Conservation (phyloP, 1,284 basidiomycete genomes). For the Tilletia horrida region DNA sequence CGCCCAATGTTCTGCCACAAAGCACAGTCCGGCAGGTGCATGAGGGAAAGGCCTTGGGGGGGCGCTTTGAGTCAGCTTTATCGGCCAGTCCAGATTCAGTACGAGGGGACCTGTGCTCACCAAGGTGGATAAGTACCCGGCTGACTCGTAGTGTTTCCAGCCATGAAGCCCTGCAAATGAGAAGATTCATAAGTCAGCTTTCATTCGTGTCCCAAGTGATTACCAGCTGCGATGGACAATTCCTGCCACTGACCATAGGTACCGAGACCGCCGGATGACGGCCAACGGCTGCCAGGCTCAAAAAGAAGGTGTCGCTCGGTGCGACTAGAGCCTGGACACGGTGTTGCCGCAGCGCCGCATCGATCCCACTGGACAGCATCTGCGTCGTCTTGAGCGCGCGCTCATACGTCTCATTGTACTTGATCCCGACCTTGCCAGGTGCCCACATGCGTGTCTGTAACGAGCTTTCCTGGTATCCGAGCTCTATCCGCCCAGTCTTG, state of each 20-base stretch:
- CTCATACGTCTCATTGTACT: conserved; percentile 12
- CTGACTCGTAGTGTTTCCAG: conserved; percentile 12
- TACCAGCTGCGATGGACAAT: not conserved
- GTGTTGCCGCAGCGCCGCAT: conserved; percentile 10
- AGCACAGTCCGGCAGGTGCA: conserved; percentile 64
- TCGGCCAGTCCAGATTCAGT: too few species aligned
- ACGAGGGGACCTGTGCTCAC: conserved; percentile 19
- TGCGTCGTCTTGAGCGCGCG: not conserved
- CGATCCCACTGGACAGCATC: conserved; percentile 13
- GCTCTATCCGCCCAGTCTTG: not conserved
- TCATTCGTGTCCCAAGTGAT: too few species aligned
- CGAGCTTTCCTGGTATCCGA: not conserved
- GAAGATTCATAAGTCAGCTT: not conserved
- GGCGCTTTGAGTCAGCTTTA: too few species aligned
- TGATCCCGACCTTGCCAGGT: conserved; percentile 4
- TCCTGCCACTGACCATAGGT: conserved; percentile 7
- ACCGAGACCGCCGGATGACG: conserved; percentile 11
- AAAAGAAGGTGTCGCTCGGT: conserved; percentile 9
- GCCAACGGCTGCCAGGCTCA: conserved; percentile 12
- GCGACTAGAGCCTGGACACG: conserved; percentile 12
- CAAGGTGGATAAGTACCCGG: conserved; percentile 22
- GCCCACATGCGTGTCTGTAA: conserved; percentile 12
- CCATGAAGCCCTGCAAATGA: conserved; percentile 22
- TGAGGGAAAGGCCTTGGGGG: conserved; percentile 26
- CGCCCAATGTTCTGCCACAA: conserved; percentile 65